Evolutionary conservation across 2,329 filamentous ascomycete genomes (phyloP).

Genomic region (Coniochaeta ligniaria): DNA sequence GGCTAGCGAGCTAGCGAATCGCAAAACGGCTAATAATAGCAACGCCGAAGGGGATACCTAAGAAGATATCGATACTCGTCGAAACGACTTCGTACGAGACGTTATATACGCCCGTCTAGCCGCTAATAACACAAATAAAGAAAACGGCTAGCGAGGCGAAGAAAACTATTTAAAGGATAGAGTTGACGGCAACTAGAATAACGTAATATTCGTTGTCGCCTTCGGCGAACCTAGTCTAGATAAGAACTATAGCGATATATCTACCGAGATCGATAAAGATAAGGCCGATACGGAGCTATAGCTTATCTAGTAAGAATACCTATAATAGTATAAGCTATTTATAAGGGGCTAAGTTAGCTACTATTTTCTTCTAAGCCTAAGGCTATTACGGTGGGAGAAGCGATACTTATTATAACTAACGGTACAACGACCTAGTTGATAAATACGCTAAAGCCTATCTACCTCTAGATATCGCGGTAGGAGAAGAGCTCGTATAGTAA

Average conservation of each 20-base stretch:
- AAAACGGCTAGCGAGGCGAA: conserved; percentile 63
- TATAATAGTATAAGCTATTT: conserved; percentile 60
- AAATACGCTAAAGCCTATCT: conserved; percentile 69
- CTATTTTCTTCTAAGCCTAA: too few relatives aligned
- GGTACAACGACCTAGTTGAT: conserved; percentile 82
- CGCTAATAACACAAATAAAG: conserved; percentile 63
- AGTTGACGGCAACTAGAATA: conserved; percentile 68
- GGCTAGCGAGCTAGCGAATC: conserved; percentile 46
- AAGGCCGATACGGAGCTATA: conserved; percentile 54
- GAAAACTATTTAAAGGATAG: conserved; percentile 63
- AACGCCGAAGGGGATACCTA: conserved; percentile 75
- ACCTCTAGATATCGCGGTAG: conserved; percentile 61
- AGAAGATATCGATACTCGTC: conserved; percentile 74
- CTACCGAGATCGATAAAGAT: conserved; percentile 78
- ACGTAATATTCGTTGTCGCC: conserved; percentile 80
- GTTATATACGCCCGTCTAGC: conserved; percentile 23
- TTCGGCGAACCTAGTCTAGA: conserved; percentile 66
- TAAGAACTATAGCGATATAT: conserved; percentile 79
- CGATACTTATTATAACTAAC: conserved; percentile 66
- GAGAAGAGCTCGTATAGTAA: conserved; percentile 60
- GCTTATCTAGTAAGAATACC: conserved; percentile 56
- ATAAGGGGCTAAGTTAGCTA: too few relatives aligned
- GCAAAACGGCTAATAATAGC: conserved; percentile 68
- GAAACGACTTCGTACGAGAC: conserved; percentile 62
- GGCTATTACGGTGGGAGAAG: too few relatives aligned